Evolutionary conservation across 2,329 filamentous ascomycete species (phyloP), one percentile per base, ranked within the genome.

Genomic region (Fusarium protoensiforme): DNA sequence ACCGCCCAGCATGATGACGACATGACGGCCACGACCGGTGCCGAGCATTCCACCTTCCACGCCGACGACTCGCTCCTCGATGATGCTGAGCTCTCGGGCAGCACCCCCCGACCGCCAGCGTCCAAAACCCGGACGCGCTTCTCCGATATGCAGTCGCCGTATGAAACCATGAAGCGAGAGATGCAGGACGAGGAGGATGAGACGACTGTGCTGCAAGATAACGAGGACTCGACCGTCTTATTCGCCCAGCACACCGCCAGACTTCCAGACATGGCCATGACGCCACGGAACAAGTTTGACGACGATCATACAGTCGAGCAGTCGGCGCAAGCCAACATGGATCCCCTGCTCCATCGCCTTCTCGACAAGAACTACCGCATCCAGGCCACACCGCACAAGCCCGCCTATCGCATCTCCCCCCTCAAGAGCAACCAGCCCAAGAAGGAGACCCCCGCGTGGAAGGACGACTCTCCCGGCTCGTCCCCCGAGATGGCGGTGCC

Each of bases 291-390:
- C 84, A 81, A 91, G 5, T 70, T 74, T 5, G 77, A 78, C 4
- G 69, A 78, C 10, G 65, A 79, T 39, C 71, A 73, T 35, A 80
- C 73, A 61, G 69, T 80, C 69, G 79, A 86, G 22, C 79, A 81
- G 56, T 82, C 82, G 9, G 74, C 69, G 6, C 80, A 81, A 60
- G 77, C 78, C 24, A 77, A 85, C 77, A 89, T 91, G 68, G 94
- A 98, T 79, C 93, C 94, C 4, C 87, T 98, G 10, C 88, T 99
- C 43, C 96, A 98, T 81, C 93, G 93, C 67, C 88, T 98, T n/a
- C 90, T 97, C 7, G 95, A 98, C 85, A 98, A 97, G 83, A 98
- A 93, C 66, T 99, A 97, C 85, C 94, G 96, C 35, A 88, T 99
- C 27, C 94, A 97, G 82, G 94, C 96, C 7, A 99, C 96, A 11